Evolutionary conservation across 2,329 filamentous ascomycete genomes (phyloP), one percentile per base, ranked within the genome.

Genomic region (Stagonosporopsis tanaceti): DNA sequence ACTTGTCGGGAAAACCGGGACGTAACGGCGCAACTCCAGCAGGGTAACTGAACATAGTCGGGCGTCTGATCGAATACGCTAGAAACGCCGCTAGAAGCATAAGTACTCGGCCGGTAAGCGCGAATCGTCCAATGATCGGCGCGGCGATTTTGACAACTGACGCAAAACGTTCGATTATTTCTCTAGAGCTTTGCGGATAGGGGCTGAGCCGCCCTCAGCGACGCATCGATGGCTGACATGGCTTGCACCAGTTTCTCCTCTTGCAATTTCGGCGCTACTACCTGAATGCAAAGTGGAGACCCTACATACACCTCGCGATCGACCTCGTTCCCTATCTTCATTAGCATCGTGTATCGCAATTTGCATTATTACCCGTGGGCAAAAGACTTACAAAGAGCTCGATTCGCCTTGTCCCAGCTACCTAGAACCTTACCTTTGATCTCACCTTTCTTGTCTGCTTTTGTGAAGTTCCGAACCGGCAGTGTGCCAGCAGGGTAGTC

Each of bases 371-470:
- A 14, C 25, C 15, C 7, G 7, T 3, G 11, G 14, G 4, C 7
- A 35, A 17, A 2, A n/a, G 2, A 71, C 73, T 71, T 62, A 76
- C 87, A 89, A 14, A 89, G 69, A 62, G 81, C 79, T 27, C 84
- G 76, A 67, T 88, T 88, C 15, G 76, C 78, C 69, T 84, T 83
- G 68, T 89, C 87, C 86, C 85, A 89, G 46, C 78, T 83, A 8
- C 82, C 80, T 24, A 85, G 55, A 1, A 77, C 64, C 53, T 76
- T 73, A 3, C 63, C 71, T 1, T 68, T 63, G 47, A 86, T 75
- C 42, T 83, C 79, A 17, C 75, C 80, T 28, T 81, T 68, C 60
- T 87, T 73, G 73, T 89, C 87, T 0, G 64, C 67, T 50, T 80
- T 74, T 0, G 58, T 69, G 47, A 87, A 79, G 1, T 71, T 68